Evolutionary conservation across 805 yeast genomes (phyloP), one percentile per base, ranked within the genome.

Genomic region (Hanseniaspora lindneri): DNA sequence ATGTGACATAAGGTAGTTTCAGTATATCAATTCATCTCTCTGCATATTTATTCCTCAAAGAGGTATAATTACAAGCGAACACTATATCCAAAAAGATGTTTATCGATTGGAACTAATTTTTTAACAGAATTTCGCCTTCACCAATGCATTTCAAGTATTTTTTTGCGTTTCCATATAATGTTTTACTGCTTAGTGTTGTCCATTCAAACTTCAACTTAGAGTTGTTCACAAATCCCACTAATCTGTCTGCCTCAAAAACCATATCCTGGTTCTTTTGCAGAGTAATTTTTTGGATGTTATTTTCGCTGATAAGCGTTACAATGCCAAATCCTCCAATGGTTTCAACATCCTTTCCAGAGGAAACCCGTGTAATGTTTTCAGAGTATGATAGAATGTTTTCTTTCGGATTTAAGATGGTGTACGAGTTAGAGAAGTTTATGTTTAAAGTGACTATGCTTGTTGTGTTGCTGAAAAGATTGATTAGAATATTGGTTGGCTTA

Each of bases 61-160:
- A n/a, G n/a, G n/a, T n/a, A n/a, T n/a, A n/a, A n/a, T n/a, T n/a
- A n/a, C n/a, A n/a, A n/a, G n/a, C n/a, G n/a, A n/a, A n/a, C n/a
- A n/a, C n/a, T n/a, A n/a, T n/a, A n/a, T n/a, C n/a, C n/a, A n/a
- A n/a, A n/a, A n/a, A n/a, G 29, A 27, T 27, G 11, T 8, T 27
- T 9, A 11, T 9, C 8, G 29, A 27, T 11, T 11, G 11, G 39
- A 39, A 29, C 52, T 53, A 23, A 52, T 41, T 55, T 42, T 61
- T 63, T 8, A 65, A 40, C 19, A 62, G 51, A 2, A 64, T 44
- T 1, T 53, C 54, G 1, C 67, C 66, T 2, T 66, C 65, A 1
- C 69, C 69, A 39, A 52, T 36, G 10, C 63, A 41, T 43, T 57
- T 55, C 23, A 54, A 55, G 48, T 55, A 59, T 10, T 55, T 36